These are phyloP conservation scores for Dendrobium catenatum DNA, from an alignment of 106 monocot genomes.

Conservation along the genomic window DNA sequence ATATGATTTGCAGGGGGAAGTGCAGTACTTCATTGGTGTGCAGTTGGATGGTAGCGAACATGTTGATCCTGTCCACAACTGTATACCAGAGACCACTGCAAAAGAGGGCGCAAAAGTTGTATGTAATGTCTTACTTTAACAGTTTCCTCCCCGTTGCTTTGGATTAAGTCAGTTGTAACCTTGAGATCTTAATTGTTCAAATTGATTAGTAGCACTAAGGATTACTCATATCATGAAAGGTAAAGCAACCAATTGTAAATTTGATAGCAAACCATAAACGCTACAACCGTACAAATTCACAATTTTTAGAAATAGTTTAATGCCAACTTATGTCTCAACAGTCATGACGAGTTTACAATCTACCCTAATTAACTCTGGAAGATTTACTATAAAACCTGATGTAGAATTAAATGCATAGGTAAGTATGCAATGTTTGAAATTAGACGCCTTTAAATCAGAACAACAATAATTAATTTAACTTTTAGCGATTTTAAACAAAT, in stretches of 20 bases:
- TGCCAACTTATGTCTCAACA: background rate
- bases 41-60: conserved; percentile 94
- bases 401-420: no score
- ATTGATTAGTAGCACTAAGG: no score
- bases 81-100: conserved; percentile 74
- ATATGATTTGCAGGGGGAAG: conserved; percentile 66
- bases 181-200: background rate
- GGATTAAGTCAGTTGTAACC: background rate
- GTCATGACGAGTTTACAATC: background rate
- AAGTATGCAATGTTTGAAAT: no score
- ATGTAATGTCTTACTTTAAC: conserved; percentile 12
- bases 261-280: background rate
- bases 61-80: conserved; percentile 73
- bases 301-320: background rate
- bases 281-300: background rate
- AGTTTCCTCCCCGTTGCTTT: background rate
- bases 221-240: no score
- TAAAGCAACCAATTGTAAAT: no score
- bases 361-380: background rate
- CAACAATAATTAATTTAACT: no score
- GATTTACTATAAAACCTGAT: background rate
- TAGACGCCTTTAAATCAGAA: no score
- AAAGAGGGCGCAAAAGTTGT: conserved; percentile 73
- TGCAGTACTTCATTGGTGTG: conserved; percentile 98
- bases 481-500: no score